These are phyloP conservation scores for Hirschioporus abietinus DNA, from an alignment of 768 basidiomycete genomes.

Conservation along the genomic window DNA sequence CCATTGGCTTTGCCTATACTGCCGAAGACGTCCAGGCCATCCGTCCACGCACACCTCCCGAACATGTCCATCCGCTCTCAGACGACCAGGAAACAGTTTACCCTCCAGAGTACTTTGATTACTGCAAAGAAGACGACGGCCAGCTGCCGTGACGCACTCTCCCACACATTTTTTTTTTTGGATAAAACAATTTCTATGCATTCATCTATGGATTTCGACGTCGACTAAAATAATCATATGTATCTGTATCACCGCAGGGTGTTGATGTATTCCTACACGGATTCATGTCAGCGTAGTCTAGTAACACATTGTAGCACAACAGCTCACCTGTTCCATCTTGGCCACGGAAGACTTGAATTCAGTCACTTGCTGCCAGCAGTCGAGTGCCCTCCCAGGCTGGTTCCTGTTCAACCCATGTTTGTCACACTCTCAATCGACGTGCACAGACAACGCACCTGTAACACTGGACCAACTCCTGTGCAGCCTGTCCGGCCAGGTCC, in stretches of 20 bases:
- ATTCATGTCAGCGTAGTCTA: conserved; percentile 9
- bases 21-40: neutral
- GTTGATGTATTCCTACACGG: conserved; percentile 54
- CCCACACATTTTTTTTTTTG: no score
- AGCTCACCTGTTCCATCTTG: conserved; percentile 57
- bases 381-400: conserved; percentile 49
- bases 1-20: neutral
- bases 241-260: conserved; percentile 30
- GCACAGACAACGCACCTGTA: conserved; percentile 48
- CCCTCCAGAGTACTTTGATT: neutral
- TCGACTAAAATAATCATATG: neutral
- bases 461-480: conserved; percentile 30
- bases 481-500: neutral
- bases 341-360: conserved; percentile 67
- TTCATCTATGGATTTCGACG: neutral
- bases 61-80: no score
- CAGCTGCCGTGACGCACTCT: neutral
- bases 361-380: conserved; percentile 71
- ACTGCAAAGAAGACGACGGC: neutral
- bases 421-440: neutral
- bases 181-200: neutral
- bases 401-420: conserved; percentile 18
- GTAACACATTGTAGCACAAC: neutral
- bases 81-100: neutral
- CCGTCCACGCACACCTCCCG: no score